Evolutionary conservation across 1,139 yeast species (phyloP).

Genomic region (Sugiyamaella grinbergsii): DNA sequence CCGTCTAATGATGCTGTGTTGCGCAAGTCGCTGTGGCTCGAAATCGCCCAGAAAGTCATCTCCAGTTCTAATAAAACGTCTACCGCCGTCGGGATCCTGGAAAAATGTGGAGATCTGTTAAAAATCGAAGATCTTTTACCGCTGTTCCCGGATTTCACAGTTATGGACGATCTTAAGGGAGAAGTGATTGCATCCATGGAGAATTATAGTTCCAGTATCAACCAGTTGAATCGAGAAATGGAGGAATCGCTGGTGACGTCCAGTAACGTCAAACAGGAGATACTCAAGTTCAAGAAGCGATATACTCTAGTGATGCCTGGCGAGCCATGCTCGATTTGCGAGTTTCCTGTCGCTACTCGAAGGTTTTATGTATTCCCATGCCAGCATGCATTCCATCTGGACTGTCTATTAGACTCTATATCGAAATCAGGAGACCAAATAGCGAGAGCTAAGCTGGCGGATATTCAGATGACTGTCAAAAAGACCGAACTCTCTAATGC

Average conservation of each 20-base stretch:
- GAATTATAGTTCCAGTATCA: conserved; percentile 65
- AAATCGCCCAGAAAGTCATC: conserved; percentile 64
- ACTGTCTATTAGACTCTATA: conserved; percentile 69
- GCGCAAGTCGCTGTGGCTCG: conserved; percentile 74
- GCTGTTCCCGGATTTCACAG: conserved; percentile 77
- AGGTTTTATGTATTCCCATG: conserved; percentile 87
- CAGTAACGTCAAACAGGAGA: conserved; percentile 60
- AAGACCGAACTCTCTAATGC: conserved; percentile 44
- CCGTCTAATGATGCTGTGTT: conserved; percentile 50
- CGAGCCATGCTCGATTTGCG: conserved; percentile 76
- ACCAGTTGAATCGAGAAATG: conserved; percentile 71
- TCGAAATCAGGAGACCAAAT: conserved; percentile 67
- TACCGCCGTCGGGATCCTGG: conserved; percentile 47
- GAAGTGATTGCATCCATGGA: conserved; percentile 81
- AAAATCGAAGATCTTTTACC: conserved; percentile 83
- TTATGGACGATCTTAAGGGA: conserved; percentile 79
- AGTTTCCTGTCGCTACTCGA: conserved; percentile 64
- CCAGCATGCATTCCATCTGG: conserved; percentile 86
- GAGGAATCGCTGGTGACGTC: conserved; percentile 69
- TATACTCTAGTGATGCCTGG: conserved; percentile 75
- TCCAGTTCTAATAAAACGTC: conserved; percentile 28
- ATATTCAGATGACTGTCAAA: conserved; percentile 47
- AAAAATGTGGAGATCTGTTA: conserved; percentile 54
- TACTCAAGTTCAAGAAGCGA: conserved; percentile 52
- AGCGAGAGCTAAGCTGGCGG: conserved; percentile 61